Conservation (phyloP, 2,329 filamentous ascomycete species). For the Alternaria longipes region DNA sequence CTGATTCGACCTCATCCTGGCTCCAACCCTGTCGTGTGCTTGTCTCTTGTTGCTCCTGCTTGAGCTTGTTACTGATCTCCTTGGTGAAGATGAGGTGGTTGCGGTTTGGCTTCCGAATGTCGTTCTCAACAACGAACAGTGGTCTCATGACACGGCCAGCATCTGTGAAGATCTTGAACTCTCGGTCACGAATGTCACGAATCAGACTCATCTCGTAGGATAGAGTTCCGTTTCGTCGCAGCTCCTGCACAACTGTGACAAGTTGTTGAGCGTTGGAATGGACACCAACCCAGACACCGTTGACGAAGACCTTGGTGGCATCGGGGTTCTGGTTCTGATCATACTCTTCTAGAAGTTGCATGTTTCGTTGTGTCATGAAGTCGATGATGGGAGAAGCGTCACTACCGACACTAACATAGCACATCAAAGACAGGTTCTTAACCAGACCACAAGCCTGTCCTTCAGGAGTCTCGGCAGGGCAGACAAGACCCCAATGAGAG, state of each 20-base stretch:
- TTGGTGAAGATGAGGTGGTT: constrained; percentile 82
- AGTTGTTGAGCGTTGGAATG: constrained; percentile 88
- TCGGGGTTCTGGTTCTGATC: constrained; percentile 73
- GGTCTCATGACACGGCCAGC: constrained; percentile 94
- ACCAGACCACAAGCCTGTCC: constrained; percentile 98
- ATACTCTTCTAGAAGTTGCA: constrained; percentile 97
- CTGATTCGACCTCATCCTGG: constrained; percentile 66
- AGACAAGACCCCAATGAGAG: constrained; percentile 97
- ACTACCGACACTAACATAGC: constrained; percentile 95
- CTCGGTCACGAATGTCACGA: constrained; percentile 93
- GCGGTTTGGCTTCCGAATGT: constrained; percentile 75
- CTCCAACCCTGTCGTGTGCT: constrained; percentile 63
- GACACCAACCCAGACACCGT: constrained; percentile 97
- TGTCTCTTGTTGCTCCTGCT: constrained; percentile 73
- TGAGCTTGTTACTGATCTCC: constrained; percentile 79
- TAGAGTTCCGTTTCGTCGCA: constrained; percentile 82
- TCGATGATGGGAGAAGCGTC: constrained; percentile 89
- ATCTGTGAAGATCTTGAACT: constrained; percentile 99
- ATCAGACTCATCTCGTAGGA: constrained; percentile 94
- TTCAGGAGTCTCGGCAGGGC: constrained; percentile 96
- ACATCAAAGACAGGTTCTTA: constrained; percentile 98
- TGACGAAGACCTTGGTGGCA: constrained; percentile 97
- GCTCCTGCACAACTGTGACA: constrained; percentile 77
- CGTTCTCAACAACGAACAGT: constrained; percentile 91
- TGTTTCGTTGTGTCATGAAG: constrained; percentile 94